Evolutionary conservation across 768 basidiomycete genomes (phyloP).

Genomic region (Asterophora parasitica): DNA sequence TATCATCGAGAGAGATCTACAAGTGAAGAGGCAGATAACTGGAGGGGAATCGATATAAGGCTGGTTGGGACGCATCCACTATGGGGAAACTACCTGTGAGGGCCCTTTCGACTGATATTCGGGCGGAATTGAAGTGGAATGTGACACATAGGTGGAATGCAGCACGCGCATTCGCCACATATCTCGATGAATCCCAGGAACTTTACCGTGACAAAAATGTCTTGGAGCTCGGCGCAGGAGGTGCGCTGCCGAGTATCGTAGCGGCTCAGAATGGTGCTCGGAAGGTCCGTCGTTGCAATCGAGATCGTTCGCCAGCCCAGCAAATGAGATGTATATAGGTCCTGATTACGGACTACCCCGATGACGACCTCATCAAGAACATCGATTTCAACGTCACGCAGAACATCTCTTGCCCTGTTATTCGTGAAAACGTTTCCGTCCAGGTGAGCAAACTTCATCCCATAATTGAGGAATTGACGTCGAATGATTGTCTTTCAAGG

Average conservation of each 20-base stretch:
- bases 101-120: background rate
- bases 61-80: slow-evolving; percentile 78
- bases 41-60: slow-evolving; percentile 50
- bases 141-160: slow-evolving; percentile 75
- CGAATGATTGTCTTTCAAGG: slow-evolving; percentile 32
- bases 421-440: slow-evolving; percentile 31
- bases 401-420: slow-evolving; percentile 41
- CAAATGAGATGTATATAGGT: slow-evolving; percentile 39
- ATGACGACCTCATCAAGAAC: slow-evolving; percentile 69
- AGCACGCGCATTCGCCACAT: slow-evolving; percentile 64
- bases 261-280: slow-evolving; percentile 64
- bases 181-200: slow-evolving; percentile 50
- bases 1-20: slow-evolving; percentile 39
- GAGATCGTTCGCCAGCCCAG: too few relatives aligned
- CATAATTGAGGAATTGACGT: background rate
- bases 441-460: slow-evolving; percentile 16
- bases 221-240: slow-evolving; percentile 92
- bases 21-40: slow-evolving; percentile 17
- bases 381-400: slow-evolving; percentile 58
- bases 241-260: slow-evolving; percentile 81
- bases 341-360: slow-evolving; percentile 92
- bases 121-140: background rate
- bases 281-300: slow-evolving; percentile 39
- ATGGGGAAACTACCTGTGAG: slow-evolving; percentile 78
- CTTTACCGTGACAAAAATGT: slow-evolving; percentile 47